Evolutionary conservation across 2,329 filamentous ascomycete genomes (phyloP).

Genomic region (Blumeria hordei): DNA sequence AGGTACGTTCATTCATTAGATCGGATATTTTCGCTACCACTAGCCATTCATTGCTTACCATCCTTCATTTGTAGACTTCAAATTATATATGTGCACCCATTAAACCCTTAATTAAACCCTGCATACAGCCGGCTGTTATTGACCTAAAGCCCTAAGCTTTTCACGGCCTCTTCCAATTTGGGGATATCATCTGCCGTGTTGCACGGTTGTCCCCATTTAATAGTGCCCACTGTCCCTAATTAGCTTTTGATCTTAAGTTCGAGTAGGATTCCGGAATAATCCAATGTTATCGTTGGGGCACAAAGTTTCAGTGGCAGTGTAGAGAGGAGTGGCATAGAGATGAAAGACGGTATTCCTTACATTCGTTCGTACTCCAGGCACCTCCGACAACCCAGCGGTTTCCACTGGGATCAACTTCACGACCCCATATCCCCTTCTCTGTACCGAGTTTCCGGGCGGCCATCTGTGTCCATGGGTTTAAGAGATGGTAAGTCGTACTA

Average conservation of each 20-base stretch:
- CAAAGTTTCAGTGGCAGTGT: no score
- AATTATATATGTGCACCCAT: no score
- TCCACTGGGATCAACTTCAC: constrained; percentile 37
- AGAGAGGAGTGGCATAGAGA: no score
- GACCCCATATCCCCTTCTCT: constrained; percentile 38
- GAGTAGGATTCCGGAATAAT: no score
- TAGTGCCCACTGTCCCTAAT: constrained; percentile 11
- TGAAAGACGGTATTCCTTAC: constrained; percentile 3
- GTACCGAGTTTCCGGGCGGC: constrained; percentile 31
- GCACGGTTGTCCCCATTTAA: constrained; percentile 28
- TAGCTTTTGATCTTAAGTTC: no score
- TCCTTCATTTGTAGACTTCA: no score
- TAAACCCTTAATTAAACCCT: no score
- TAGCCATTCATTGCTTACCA: no score
- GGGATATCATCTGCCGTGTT: constrained; percentile 27
- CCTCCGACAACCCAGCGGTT: constrained; percentile 45
- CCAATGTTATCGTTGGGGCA: no score
- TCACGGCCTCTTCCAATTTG: constrained; percentile 25
- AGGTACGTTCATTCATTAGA: no score
- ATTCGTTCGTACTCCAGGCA: constrained; percentile 19
- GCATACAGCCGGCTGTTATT: no score
- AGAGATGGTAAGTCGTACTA: constrained; percentile 35
- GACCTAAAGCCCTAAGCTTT: constrained; percentile 7
- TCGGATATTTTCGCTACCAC: no score
- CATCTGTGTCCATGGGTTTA: constrained; percentile 32